Base-by-base conservation (phyloP, 1,139 yeast genomes). In the Kluyveromyces sp. region DNA sequence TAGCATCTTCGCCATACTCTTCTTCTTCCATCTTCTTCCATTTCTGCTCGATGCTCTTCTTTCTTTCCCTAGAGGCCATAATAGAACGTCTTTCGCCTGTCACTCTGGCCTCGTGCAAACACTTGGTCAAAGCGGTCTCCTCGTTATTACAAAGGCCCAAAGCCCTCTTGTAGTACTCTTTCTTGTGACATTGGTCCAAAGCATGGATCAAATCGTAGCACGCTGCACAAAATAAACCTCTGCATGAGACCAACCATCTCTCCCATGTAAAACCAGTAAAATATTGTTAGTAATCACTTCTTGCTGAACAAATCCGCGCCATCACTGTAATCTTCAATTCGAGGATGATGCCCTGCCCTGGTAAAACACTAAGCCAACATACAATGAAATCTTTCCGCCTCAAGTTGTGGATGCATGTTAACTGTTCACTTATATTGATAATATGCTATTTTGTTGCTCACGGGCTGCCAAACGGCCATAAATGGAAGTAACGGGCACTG, bases 151-250 rank as follows among this genome's bases (percentile, higher is more conserved):
- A 92, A 51, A 77, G 70, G 32, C 97, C 97, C 53, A 86, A 69
- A n/a, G 86, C 80, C 59, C 84, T 78, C 55, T 77, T 74, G 50
- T 84, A 56, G 53, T 81, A 83, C 47, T 81, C 84, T 49, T 74
- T 76, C 48, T 78, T 73, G 58, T 89, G 96, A 61, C 98, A 92
- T 60, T 85, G 83, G 59, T 89, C 96, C 12, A 92, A 74, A 0
- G 95, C 96, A 51, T 82, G 82, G 67, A 92, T 87, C 43, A 88
- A 74, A 50, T 81, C 83, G 41, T 77, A 80, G 63, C 98, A 92
- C 30, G 83, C 82, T 71, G 37, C 25, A 37, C 12, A 9, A n/a
- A n/a, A n/a, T n/a, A n/a, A n/a, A n/a, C n/a, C n/a, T n/a, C n/a
- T n/a, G n/a, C n/a, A n/a, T n/a, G n/a, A n/a, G n/a, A n/a, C n/a